These are phyloP conservation scores for Aspergillus quadrilineatus DNA, from an alignment of 2,329 filamentous ascomycete genomes.

Conservation along the genomic window DNA sequence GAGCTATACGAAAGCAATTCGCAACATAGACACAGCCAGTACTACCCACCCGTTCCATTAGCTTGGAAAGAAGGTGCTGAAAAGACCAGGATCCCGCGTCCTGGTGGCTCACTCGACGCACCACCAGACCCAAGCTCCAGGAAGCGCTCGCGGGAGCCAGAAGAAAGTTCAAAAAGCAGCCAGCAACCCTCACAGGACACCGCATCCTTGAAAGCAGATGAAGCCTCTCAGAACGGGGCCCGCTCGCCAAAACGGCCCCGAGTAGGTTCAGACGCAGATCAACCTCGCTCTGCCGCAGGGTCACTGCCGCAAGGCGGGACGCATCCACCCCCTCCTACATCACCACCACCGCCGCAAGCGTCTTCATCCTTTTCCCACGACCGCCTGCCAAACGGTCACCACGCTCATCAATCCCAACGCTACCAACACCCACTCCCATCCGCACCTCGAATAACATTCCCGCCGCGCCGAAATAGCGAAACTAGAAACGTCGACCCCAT, in stretches of 20 bases:
- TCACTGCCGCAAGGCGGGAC: slow-evolving; percentile 8
- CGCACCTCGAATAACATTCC: slow-evolving; percentile 17
- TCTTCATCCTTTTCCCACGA: slow-evolving; percentile 16
- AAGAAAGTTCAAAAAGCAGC: slow-evolving; percentile 19
- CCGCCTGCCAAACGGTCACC: slow-evolving; percentile 21
- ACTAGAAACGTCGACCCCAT: slow-evolving; percentile 29
- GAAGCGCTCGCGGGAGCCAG: slow-evolving; percentile 43
- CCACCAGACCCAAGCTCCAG: slow-evolving; percentile 27
- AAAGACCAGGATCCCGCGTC: slow-evolving; percentile 36
- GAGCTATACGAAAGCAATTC: slow-evolving; percentile 50
- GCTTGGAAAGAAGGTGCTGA: slow-evolving; percentile 37
- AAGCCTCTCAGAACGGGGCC: slow-evolving; percentile 25
- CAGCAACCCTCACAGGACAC: slow-evolving; percentile 10
- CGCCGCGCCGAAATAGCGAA: slow-evolving; percentile 18
- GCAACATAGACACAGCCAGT: slow-evolving; percentile 44
- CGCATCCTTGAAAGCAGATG: slow-evolving; percentile 12
- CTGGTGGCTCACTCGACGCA: slow-evolving; percentile 26
- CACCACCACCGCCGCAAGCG: not conserved
- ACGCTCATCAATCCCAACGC: slow-evolving; percentile 17
- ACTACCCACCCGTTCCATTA: slow-evolving; percentile 41
- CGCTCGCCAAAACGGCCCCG: slow-evolving; percentile 41
- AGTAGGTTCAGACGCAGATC: slow-evolving; percentile 26
- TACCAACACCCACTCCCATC: slow-evolving; percentile 24
- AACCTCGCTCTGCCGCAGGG: slow-evolving; percentile 11
- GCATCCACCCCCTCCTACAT: not conserved